Conservation (phyloP, 179 eudicot genomes). For the Amaranthus tricolor region DNA sequence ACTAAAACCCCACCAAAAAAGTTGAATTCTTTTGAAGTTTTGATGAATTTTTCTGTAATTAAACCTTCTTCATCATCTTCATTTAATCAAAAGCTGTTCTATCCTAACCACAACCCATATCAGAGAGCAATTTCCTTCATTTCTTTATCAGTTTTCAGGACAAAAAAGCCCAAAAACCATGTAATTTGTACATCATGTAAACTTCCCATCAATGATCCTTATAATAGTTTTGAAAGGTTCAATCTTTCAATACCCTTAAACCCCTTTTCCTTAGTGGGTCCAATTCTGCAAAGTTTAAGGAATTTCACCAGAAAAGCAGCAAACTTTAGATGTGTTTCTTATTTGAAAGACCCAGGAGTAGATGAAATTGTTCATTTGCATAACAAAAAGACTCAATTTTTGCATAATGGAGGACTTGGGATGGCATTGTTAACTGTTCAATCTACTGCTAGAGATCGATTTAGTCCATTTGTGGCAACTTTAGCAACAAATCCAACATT, state of each 20-base stretch:
- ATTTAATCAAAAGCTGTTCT: conserved; percentile 13
- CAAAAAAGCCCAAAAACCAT: conserved; percentile 11
- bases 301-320: conserved; percentile 29
- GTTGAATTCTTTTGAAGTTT: not conserved
- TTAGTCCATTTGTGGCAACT: conserved; percentile 66
- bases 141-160: conserved; percentile 17
- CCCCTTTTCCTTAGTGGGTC: conserved; percentile 30
- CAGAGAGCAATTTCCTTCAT: conserved; percentile 17
- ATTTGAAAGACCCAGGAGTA: conserved; percentile 16
- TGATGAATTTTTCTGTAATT: conserved; percentile 36
- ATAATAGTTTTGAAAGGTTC: not conserved
- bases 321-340: conserved; percentile 25
- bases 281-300: conserved; percentile 33
- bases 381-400: conserved; percentile 12
- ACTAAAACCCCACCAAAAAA: not conserved
- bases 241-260: conserved; percentile 19
- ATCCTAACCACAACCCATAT: conserved; percentile 10
- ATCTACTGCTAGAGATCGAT: conserved; percentile 53
- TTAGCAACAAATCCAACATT: conserved; percentile 76
- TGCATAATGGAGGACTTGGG: conserved; percentile 57
- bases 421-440: conserved; percentile 59
- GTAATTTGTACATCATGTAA: conserved; percentile 21
- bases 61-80: conserved; percentile 20
- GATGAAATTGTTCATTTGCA: not conserved
- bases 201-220: conserved; percentile 2